Evolutionary conservation across 768 basidiomycete genomes (phyloP).

Genomic region (Flagelloscypha sp.): DNA sequence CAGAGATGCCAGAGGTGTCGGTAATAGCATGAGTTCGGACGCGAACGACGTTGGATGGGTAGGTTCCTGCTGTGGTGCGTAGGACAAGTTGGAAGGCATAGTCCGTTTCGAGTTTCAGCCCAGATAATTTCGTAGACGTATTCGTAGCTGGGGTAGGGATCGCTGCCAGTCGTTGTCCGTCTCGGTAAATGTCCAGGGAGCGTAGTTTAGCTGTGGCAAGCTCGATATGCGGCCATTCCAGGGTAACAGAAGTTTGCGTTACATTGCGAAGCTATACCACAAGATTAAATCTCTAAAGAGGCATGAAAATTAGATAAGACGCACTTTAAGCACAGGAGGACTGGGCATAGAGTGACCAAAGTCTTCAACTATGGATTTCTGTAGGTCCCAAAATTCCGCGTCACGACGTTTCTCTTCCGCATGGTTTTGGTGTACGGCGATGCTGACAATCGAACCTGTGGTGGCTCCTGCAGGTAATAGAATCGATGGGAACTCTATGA

Average conservation of each 20-base stretch:
- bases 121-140: constrained; percentile 82
- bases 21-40: constrained; percentile 90
- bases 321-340: constrained; percentile 66
- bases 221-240: constrained; percentile 87
- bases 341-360: constrained; percentile 66
- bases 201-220: constrained; percentile 83
- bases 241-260: constrained; percentile 93
- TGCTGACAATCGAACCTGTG: constrained; percentile 94
- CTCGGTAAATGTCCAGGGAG: constrained; percentile 88
- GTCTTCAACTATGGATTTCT: constrained; percentile 66
- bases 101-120: constrained; percentile 72
- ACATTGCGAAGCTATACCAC: constrained; percentile 71
- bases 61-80: constrained; percentile 88
- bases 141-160: constrained; percentile 79
- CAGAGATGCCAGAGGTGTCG: constrained; percentile 89
- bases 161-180: constrained; percentile 77
- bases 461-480: constrained; percentile 87
- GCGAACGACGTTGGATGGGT: constrained; percentile 73
- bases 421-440: constrained; percentile 85
- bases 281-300: neutral
- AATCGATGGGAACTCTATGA: constrained; percentile 97
- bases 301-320: constrained; percentile 8
- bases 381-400: constrained; percentile 76
- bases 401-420: constrained; percentile 78
- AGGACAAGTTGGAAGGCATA: constrained; percentile 94